Conservation (phyloP, 768 basidiomycete species). For the Suillus weaverae region DNA sequence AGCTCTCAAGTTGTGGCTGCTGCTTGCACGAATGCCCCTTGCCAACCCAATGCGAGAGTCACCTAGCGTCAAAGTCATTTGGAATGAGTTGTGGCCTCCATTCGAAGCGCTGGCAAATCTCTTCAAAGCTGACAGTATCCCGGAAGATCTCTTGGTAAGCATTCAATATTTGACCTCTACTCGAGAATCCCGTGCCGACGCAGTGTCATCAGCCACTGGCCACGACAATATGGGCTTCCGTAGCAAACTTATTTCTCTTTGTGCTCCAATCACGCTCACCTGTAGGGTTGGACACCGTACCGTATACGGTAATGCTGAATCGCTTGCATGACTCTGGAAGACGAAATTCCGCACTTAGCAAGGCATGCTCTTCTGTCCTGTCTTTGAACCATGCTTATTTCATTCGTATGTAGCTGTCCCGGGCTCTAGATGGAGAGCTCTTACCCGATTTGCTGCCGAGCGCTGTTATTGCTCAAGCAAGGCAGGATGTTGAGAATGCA, state of each 20-base stretch:
- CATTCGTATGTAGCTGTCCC: conserved; percentile 44
- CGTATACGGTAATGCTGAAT: conserved; percentile 49
- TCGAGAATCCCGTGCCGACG: conserved; percentile 3
- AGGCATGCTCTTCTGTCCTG: conserved; percentile 39
- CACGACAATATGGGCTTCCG: conserved; percentile 56
- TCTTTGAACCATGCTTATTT: neutral
- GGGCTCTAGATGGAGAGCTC: conserved; percentile 54
- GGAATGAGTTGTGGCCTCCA: conserved; percentile 79
- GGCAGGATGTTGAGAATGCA: conserved; percentile 63
- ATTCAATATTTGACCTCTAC: neutral
- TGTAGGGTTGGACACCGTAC: conserved; percentile 52
- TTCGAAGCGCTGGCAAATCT: conserved; percentile 55
- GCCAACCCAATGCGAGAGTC: conserved; percentile 4
- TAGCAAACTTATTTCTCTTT: conserved; percentile 67
- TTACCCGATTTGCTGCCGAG: conserved; percentile 45
- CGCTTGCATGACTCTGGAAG: conserved; percentile 47
- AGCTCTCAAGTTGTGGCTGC: conserved; percentile 69
- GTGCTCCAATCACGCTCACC: conserved; percentile 54
- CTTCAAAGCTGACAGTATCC: conserved; percentile 49
- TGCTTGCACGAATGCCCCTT: conserved; percentile 45
- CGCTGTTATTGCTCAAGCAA: conserved; percentile 54
- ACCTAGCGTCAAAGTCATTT: conserved; percentile 42
- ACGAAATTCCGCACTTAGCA: conserved; percentile 49
- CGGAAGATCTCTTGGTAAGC: conserved; percentile 32
- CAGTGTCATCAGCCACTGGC: conserved; percentile 46